phyloP scores from a whole-genome alignment of 78 protist genomes.

The Chrysochromulina tobinii region DNA sequence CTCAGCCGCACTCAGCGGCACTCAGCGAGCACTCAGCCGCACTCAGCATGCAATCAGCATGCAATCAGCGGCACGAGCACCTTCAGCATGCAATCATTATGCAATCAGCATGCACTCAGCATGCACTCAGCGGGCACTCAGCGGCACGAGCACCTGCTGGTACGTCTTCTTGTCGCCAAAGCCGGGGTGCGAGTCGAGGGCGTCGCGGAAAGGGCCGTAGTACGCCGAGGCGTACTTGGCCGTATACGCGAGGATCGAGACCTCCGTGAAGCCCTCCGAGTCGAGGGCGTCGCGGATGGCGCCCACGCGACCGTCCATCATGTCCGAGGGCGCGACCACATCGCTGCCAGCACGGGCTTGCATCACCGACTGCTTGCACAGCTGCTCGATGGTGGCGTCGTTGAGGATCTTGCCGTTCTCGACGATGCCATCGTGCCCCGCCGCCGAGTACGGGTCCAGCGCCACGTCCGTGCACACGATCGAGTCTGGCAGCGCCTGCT shows the following conservation, averaged over 20 bases:
- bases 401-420: constrained; percentile 38
- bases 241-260: constrained; percentile 58
- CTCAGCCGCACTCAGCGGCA: too few species aligned
- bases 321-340: constrained; percentile 90
- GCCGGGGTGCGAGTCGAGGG: constrained; percentile 62
- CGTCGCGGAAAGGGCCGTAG: constrained; percentile 92
- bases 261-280: constrained; percentile 30
- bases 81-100: too few species aligned
- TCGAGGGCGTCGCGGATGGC: constrained; percentile 55
- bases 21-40: too few species aligned
- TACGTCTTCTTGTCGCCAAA: constrained; percentile 78
- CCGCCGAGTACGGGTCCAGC: constrained; percentile 14
- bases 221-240: constrained; percentile 86
- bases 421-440: constrained; percentile 48
- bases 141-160: constrained; percentile 39
- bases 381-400: constrained; percentile 46
- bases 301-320: constrained; percentile 89
- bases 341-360: constrained; percentile 41
- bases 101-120: too few species aligned
- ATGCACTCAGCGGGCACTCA: too few species aligned
- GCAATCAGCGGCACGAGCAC: too few species aligned
- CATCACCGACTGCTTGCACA: constrained; percentile 24
- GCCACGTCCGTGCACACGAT: constrained; percentile 25
- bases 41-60: too few species aligned
- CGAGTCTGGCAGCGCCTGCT: background rate